These are phyloP conservation scores for Ogataea degrootiae DNA, from an alignment of 805 yeast species.

Conservation along the genomic window DNA sequence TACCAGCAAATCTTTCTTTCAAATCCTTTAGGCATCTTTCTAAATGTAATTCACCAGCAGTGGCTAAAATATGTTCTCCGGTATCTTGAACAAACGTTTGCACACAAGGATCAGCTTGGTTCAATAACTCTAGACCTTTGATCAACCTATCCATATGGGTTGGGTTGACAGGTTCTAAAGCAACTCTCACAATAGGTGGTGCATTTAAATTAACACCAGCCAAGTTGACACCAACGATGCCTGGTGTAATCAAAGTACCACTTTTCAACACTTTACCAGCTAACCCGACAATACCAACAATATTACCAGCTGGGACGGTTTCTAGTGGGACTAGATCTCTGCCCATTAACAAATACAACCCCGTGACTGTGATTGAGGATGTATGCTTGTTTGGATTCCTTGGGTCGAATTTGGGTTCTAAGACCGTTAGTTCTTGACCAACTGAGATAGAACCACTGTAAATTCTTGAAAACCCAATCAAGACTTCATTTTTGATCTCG, in stretches of 20 bases:
- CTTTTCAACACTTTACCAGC: conserved; percentile 78
- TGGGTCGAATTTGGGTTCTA: conserved; percentile 89
- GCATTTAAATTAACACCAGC: conserved; percentile 72
- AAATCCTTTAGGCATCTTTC: conserved; percentile 93
- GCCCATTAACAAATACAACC: conserved; percentile 85
- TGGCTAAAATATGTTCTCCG: conserved; percentile 90
- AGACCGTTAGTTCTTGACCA: conserved; percentile 70
- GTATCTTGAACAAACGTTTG: conserved; percentile 79
- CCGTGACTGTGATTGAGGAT: conserved; percentile 56
- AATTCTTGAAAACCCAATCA: conserved; percentile 85
- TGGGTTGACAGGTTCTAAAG: conserved; percentile 92
- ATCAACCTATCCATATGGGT: conserved; percentile 71
- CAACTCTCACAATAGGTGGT: conserved; percentile 93
- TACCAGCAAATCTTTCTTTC: conserved; percentile 85
- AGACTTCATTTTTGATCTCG: conserved; percentile 48
- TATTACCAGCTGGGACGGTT: conserved; percentile 89
- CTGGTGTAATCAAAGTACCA: conserved; percentile 70
- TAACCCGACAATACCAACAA: conserved; percentile 90
- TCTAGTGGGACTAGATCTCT: conserved; percentile 74
- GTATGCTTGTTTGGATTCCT: conserved; percentile 48
- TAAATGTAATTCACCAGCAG: conserved; percentile 94
- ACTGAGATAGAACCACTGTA: conserved; percentile 76
- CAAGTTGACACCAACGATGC: conserved; percentile 59
- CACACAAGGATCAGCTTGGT: conserved; percentile 93
- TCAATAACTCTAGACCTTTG: conserved; percentile 69